These are phyloP conservation scores for Amphichorda felina DNA, from an alignment of 2,329 filamentous ascomycete species.

Conservation along the genomic window DNA sequence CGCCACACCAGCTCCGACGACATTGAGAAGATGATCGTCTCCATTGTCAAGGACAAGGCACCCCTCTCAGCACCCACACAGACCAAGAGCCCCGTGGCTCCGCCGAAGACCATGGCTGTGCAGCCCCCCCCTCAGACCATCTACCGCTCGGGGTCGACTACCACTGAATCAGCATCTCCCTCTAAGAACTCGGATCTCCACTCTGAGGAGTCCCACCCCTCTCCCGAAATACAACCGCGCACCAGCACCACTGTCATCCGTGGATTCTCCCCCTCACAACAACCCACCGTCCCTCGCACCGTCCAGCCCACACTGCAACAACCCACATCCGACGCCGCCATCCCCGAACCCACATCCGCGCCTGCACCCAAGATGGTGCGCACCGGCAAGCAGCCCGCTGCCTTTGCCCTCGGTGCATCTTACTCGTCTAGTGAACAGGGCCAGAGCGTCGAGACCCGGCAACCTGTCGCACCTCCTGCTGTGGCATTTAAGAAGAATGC, in stretches of 20 bases:
- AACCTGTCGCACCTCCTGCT: conserved; percentile 14
- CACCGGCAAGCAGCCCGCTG: conserved; percentile 47
- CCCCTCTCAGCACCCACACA: conserved; percentile 32
- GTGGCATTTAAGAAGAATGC: conserved; percentile 20
- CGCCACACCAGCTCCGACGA: conserved; percentile 89
- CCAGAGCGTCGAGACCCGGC: conserved; percentile 34
- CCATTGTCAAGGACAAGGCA: conserved; percentile 78
- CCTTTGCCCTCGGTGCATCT: conserved; percentile 65
- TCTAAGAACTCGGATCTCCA: conserved; percentile 47
- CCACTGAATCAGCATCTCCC: conserved; percentile 29
- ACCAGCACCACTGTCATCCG: conserved; percentile 56
- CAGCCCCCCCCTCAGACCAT: conserved; percentile 9
- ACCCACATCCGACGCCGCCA: conserved; percentile 36
- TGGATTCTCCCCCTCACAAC: conserved; percentile 71
- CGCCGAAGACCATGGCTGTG: conserved; percentile 27
- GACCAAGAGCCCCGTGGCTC: conserved; percentile 7
- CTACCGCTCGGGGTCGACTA: conserved; percentile 28
- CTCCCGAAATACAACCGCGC: conserved; percentile 14
- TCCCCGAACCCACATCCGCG: conserved; percentile 48
- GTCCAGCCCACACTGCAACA: conserved; percentile 17
- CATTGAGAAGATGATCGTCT: conserved; percentile 86
- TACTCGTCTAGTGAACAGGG: conserved; percentile 57
- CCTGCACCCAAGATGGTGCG: conserved; percentile 55
- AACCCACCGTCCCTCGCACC: conserved; percentile 13
- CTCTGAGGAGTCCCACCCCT: conserved; percentile 16